Percentiles rank a stretch among this genome's conserved stretches.
These are phyloP conservation scores for Rhizodiscina lignyota DNA, from an alignment of 495 filamentous ascomycete species.

Conservation along the genomic window DNA sequence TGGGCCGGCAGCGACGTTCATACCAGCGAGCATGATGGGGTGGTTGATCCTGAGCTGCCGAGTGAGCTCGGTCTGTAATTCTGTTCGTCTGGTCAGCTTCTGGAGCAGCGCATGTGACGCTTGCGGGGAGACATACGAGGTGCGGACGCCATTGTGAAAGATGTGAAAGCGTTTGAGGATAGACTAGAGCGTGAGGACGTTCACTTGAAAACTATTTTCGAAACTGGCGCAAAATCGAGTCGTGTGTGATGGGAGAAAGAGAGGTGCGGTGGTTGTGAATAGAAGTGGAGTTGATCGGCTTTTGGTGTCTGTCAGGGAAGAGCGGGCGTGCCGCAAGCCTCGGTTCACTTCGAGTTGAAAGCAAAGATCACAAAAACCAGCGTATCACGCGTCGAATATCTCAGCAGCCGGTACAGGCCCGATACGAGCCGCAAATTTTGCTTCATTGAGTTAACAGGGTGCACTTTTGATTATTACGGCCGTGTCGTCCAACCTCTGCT, in stretches of 20 bases:
- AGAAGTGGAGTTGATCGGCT: too few species aligned
- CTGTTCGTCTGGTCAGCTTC: too few species aligned
- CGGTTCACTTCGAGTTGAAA: too few species aligned
- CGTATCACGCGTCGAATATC: too few species aligned
- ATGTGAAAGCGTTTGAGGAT: background rate
- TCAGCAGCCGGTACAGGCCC: too few species aligned
- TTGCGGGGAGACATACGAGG: conserved; percentile 43
- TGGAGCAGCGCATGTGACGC: conserved; percentile 18
- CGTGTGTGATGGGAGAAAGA: background rate
- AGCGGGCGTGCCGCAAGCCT: too few species aligned
- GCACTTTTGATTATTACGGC: too few species aligned
- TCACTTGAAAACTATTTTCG: background rate
- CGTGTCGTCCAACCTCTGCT: too few species aligned
- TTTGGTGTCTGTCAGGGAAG: too few species aligned
- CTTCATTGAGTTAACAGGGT: too few species aligned
- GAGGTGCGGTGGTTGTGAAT: background rate
- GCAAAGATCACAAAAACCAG: too few species aligned
- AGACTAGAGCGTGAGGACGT: background rate
- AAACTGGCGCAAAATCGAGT: background rate
- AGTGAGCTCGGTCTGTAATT: conserved; percentile 76
- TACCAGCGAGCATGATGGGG: conserved; percentile 86
- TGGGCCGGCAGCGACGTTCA: conserved; percentile 97
- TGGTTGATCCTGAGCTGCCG: conserved; percentile 96
- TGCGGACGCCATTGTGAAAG: conserved; percentile 32
- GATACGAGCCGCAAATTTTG: too few species aligned